Evolutionary conservation across 2,329 filamentous ascomycete genomes (phyloP).

Genomic region (Ophiostoma pallidulum): DNA sequence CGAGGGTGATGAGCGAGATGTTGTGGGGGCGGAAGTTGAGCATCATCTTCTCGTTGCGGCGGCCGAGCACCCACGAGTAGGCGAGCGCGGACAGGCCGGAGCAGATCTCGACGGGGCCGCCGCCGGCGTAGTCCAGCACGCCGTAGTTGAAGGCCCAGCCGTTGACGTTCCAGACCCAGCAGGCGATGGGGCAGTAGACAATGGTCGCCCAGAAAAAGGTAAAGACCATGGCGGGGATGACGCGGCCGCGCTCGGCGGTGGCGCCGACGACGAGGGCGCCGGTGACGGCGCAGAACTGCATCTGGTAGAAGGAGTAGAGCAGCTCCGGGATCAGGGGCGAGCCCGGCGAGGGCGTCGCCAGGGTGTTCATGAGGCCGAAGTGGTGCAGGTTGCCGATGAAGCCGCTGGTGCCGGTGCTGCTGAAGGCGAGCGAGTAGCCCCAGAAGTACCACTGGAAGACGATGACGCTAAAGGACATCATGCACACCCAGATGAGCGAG

Average conservation of each 20-base stretch:
- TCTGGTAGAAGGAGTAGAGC: constrained; percentile 93
- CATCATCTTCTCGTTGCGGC: constrained; percentile 99
- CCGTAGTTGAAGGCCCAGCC: constrained; percentile 89
- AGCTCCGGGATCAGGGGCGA: constrained; percentile 82
- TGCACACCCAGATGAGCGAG: constrained; percentile 93
- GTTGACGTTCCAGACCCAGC: constrained; percentile 93
- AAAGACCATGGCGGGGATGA: constrained; percentile 92
- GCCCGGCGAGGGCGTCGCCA: constrained; percentile 76
- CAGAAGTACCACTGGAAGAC: constrained; percentile 99
- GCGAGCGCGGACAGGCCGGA: constrained; percentile 89
- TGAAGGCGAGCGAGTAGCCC: constrained; percentile 95
- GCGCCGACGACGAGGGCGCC: constrained; percentile 85
- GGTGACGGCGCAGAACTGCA: constrained; percentile 95
- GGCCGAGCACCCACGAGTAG: constrained; percentile 91
- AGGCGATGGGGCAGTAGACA: constrained; percentile 93
- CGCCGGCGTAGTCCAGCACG: constrained; percentile 91
- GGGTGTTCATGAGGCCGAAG: constrained; percentile 78
- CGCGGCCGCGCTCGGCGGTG: constrained; percentile 85
- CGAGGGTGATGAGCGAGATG: constrained; percentile 91
- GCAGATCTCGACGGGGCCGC: constrained; percentile 92
- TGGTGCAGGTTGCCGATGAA: constrained; percentile 87
- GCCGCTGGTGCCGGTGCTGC: constrained; percentile 66
- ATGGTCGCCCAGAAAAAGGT: constrained; percentile 93
- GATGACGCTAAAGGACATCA: constrained; percentile 85
- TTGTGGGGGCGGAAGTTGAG: constrained; percentile 99